Evolutionary conservation across 169 alveolate genomes (phyloP).

Genomic region (Cryptosporidium andersoni): DNA sequence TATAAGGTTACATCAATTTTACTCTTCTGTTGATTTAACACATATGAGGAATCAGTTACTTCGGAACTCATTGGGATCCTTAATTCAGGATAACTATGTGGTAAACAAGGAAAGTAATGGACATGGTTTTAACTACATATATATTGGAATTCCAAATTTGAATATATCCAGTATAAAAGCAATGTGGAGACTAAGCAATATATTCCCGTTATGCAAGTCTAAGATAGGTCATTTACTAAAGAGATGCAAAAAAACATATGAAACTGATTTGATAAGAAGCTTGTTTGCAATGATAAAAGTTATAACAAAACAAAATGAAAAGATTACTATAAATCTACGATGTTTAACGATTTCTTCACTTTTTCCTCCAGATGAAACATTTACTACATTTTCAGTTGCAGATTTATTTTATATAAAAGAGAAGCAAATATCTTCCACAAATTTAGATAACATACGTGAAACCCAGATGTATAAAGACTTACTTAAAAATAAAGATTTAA

Average conservation of each 20-base stretch:
- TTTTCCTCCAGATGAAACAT: slow-evolving; percentile 1
- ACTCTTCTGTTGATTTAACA: too few relatives aligned
- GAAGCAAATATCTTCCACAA: not conserved
- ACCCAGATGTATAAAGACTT: too few relatives aligned
- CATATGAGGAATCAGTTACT: too few relatives aligned
- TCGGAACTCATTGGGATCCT: too few relatives aligned
- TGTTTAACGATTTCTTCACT: not conserved
- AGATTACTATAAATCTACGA: not conserved
- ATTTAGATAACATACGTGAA: not conserved
- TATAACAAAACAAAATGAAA: slow-evolving; percentile 7
- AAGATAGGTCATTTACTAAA: slow-evolving; percentile 18
- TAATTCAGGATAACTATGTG: slow-evolving; percentile 11
- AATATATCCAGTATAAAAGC: slow-evolving; percentile 8
- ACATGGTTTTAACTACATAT: not conserved
- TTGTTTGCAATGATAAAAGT: slow-evolving; percentile 26
- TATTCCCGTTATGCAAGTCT: slow-evolving; percentile 37
- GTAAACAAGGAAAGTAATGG: not conserved
- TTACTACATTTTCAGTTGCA: not conserved
- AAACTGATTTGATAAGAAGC: slow-evolving; percentile 3
- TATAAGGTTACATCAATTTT: too few relatives aligned
- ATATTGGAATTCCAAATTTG: slow-evolving; percentile 13
- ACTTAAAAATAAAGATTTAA: too few relatives aligned
- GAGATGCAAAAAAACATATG: slow-evolving; percentile 27
- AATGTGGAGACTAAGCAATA: slow-evolving; percentile 19
- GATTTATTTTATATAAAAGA: not conserved